Conservation (phyloP, 2,329 filamentous ascomycete genomes). For the Fusarium poae region DNA sequence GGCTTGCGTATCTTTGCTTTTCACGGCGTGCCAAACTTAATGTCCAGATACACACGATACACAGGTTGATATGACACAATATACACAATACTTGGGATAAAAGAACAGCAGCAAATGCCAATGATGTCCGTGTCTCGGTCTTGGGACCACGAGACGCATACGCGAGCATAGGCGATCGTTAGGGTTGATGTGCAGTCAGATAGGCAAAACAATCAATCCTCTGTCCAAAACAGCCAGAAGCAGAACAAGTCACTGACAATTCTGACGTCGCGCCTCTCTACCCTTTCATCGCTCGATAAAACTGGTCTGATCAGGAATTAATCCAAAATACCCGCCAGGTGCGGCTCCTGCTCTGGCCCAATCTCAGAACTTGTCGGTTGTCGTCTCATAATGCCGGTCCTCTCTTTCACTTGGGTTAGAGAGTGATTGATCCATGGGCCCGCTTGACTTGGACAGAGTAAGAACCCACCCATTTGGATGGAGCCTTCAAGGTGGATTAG, state of each 20-base stretch:
- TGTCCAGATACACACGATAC: slow-evolving; percentile 1
- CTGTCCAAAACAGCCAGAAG: slow-evolving; percentile 38
- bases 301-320: slow-evolving; percentile 36
- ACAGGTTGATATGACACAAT: background rate
- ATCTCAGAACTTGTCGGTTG: slow-evolving; percentile 45
- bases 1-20: slow-evolving; percentile 19
- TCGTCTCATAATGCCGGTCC: slow-evolving; percentile 47
- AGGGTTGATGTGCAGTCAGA: slow-evolving; percentile 5
- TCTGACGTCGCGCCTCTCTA: slow-evolving; percentile 41
- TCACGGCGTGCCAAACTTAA: background rate
- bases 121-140: slow-evolving; percentile 24
- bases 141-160: slow-evolving; percentile 34
- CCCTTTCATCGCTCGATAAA: slow-evolving; percentile 41
- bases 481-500: slow-evolving; percentile 37
- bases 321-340: slow-evolving; percentile 44
- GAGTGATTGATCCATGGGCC: slow-evolving; percentile 43
- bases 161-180: slow-evolving; percentile 32
- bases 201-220: slow-evolving; percentile 8
- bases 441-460: slow-evolving; percentile 39
- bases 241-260: slow-evolving; percentile 29
- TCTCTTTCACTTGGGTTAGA: slow-evolving; percentile 38
- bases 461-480: slow-evolving; percentile 41
- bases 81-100: background rate
- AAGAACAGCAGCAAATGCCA: slow-evolving; percentile 4
- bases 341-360: slow-evolving; percentile 45